Evolutionary conservation across 106 monocot genomes (phyloP).

Genomic region (Vanilla planifolia): DNA sequence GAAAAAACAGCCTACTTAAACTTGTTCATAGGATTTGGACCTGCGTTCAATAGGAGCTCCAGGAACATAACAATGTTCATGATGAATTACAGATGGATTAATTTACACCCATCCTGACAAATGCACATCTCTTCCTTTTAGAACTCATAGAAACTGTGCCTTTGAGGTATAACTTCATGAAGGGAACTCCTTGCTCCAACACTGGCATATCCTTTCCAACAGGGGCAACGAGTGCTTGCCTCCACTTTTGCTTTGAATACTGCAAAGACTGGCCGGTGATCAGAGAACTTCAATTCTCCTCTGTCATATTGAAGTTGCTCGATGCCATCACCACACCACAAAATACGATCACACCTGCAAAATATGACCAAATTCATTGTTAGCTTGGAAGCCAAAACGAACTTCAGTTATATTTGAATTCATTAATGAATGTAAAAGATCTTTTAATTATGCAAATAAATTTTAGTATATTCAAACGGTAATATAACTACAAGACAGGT

Average conservation of each 20-base stretch:
- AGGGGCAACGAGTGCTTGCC: conserved; percentile 7
- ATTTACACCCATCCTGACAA: neutral
- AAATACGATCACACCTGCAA: conserved; percentile 74
- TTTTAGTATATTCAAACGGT: no score
- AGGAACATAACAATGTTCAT: no score
- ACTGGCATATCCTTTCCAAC: conserved; percentile 30
- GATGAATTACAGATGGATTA: no score
- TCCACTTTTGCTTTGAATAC: conserved; percentile 61
- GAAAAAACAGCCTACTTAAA: no score
- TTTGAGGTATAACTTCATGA: conserved; percentile 42
- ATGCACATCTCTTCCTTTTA: conserved; percentile 6
- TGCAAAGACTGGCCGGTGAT: conserved; percentile 82
- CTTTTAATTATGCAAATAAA: no score
- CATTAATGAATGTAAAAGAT: no score
- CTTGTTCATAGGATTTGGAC: no score
- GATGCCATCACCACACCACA: conserved; percentile 73
- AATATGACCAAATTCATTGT: neutral
- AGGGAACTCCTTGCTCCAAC: conserved; percentile 18
- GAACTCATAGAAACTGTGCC: conserved; percentile 66
- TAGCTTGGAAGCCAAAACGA: no score
- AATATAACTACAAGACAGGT: no score
- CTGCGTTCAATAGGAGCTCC: no score
- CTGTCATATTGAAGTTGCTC: conserved; percentile 70
- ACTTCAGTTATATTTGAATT: no score
- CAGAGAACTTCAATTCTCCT: conserved; percentile 80